phyloP scores from a whole-genome alignment of 2,329 filamentous ascomycete genomes.

The Elsinoe necatrix region DNA sequence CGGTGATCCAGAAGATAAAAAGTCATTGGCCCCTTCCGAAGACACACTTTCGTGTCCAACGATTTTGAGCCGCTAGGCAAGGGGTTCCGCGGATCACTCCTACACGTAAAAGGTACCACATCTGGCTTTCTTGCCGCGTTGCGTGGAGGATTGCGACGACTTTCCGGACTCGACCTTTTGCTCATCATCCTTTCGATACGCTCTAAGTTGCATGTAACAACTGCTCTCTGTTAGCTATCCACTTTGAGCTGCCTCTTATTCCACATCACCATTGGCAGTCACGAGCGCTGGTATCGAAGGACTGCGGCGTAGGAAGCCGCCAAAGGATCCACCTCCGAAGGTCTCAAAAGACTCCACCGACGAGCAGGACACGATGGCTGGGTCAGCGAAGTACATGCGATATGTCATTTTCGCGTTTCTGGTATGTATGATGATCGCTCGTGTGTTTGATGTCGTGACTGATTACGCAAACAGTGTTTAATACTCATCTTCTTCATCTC shows the following conservation, averaged over 20 bases:
- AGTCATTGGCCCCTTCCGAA: neutral
- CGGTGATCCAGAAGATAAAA: neutral
- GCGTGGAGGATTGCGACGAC: constrained; percentile 14
- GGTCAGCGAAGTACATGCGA: constrained; percentile 62
- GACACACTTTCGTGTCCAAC: neutral
- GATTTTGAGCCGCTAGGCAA: constrained; percentile 7
- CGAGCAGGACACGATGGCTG: constrained; percentile 47
- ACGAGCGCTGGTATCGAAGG: constrained; percentile 12
- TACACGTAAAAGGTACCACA: neutral
- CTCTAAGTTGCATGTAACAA: constrained; percentile 8
- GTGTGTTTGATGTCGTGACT: neutral
- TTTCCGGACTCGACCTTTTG: neutral
- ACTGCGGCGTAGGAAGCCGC: constrained; percentile 15
- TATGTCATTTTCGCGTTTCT: constrained; percentile 74
- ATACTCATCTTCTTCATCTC: constrained; percentile 77
- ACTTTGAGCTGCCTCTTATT: neutral
- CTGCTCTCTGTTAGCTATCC: neutral
- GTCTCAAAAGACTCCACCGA: neutral
- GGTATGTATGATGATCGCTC: constrained; percentile 51
- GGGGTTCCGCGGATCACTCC: constrained; percentile 7
- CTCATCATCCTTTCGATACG: neutral
- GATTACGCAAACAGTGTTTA: constrained; percentile 42
- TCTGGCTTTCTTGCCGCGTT: neutral
- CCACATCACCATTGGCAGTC: constrained; percentile 6
- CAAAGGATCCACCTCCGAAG: neutral